These are phyloP conservation scores for Aegilops tauschii DNA, from an alignment of 176 grass and related monocot species.

Conservation along the genomic window DNA sequence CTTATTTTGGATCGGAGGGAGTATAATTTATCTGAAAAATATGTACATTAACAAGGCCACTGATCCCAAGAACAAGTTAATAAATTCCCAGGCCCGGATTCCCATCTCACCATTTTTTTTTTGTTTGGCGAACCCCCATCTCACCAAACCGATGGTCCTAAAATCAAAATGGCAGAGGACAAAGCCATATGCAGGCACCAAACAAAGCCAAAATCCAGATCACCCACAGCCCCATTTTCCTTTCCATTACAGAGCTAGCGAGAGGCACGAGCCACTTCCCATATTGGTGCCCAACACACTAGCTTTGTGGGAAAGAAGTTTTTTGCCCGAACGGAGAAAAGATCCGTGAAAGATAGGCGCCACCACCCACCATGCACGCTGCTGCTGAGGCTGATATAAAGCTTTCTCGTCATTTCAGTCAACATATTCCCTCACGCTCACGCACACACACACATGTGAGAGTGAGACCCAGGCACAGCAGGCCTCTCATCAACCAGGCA, in stretches of 20 bases:
- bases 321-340: constrained; percentile 33
- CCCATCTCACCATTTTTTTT: constrained; percentile 25
- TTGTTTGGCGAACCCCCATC: background rate
- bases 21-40: constrained; percentile 10
- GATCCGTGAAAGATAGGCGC: constrained; percentile 9
- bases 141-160: constrained; percentile 28
- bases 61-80: background rate
- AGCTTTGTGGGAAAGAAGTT: constrained; percentile 25
- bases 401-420: constrained; percentile 35
- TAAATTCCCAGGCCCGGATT: constrained; percentile 15
- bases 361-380: background rate
- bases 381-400: constrained; percentile 33
- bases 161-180: constrained; percentile 17
- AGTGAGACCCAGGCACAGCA: constrained; percentile 39
- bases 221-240: constrained; percentile 1
- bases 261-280: constrained; percentile 29
- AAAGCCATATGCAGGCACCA: constrained; percentile 15
- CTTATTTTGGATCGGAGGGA: too few species aligned
- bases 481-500: constrained; percentile 5
- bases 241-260: constrained; percentile 18
- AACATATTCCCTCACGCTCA: constrained; percentile 28
- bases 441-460: constrained; percentile 29
- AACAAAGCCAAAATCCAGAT: constrained; percentile 32
- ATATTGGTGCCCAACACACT: constrained; percentile 35
- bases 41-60: background rate